Evolutionary conservation across 352 stramenopile genomes (phyloP).

Genomic region (Lagenidium giganteum): DNA sequence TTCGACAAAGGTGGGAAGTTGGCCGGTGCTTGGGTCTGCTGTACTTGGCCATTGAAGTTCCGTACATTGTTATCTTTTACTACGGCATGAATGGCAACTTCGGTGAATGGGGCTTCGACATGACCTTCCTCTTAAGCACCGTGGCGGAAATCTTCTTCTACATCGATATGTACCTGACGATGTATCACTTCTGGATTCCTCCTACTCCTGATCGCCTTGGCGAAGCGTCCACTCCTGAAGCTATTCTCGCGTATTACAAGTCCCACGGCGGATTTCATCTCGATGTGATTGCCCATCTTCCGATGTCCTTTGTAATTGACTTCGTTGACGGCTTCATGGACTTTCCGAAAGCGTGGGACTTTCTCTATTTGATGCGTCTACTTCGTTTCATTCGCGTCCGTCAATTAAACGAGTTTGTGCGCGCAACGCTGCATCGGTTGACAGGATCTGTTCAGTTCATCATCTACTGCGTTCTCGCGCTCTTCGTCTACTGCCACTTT

Average conservation of each 20-base stretch:
- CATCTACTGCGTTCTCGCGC: slow-evolving; percentile 18
- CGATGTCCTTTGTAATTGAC: slow-evolving; percentile 15
- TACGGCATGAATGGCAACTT: slow-evolving; percentile 12
- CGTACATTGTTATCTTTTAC: slow-evolving; percentile 24
- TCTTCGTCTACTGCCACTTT: slow-evolving; percentile 23
- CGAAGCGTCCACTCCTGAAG: slow-evolving; percentile 5
- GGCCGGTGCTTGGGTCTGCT: slow-evolving; percentile 15
- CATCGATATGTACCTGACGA: slow-evolving; percentile 12
- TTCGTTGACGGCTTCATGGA: slow-evolving; percentile 13
- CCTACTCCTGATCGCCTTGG: slow-evolving; percentile 9
- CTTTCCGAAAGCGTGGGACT: slow-evolving; percentile 4
- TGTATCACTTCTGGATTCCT: slow-evolving; percentile 7
- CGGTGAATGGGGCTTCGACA: slow-evolving; percentile 8
- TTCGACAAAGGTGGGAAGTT: slow-evolving; percentile 14
- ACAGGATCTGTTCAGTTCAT: slow-evolving; percentile 22
- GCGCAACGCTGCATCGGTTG: slow-evolving; percentile 8
- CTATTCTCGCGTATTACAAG: too few relatives aligned
- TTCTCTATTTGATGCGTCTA: slow-evolving; percentile 18
- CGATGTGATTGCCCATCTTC: slow-evolving; percentile 16
- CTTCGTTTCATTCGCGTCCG: slow-evolving; percentile 19
- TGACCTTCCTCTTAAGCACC: slow-evolving; percentile 13
- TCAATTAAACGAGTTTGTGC: slow-evolving; percentile 12
- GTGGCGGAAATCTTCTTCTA: slow-evolving; percentile 21
- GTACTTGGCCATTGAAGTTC: slow-evolving; percentile 27
- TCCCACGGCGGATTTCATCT: too few relatives aligned